Evolutionary conservation across 352 stramenopile species (phyloP).

Genomic region (Phytophthora pinifolia): DNA sequence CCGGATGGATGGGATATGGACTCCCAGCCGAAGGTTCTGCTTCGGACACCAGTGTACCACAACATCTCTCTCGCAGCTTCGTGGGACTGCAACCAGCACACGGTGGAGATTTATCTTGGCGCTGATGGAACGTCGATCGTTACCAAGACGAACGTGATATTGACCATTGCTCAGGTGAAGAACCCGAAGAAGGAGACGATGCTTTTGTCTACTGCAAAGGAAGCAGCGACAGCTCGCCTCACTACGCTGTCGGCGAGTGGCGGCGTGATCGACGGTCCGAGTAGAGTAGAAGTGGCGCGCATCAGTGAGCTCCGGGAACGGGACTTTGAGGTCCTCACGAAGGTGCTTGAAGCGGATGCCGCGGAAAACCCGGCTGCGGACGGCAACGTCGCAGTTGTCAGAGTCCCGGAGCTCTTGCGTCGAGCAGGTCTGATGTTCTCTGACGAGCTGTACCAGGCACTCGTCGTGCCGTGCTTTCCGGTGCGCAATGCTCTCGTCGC

Average conservation of each 20-base stretch:
- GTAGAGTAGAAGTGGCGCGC: constrained; percentile 49
- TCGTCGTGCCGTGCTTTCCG: constrained; percentile 39
- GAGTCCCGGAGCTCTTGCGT: constrained; percentile 38
- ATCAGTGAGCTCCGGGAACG: constrained; percentile 65
- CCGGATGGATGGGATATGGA: constrained; percentile 65
- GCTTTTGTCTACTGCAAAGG: constrained; percentile 7
- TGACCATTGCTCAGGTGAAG: constrained; percentile 48
- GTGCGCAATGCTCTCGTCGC: constrained; percentile 9
- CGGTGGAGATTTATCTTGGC: constrained; percentile 52
- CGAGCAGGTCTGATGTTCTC: constrained; percentile 34
- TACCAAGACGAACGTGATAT: constrained; percentile 36
- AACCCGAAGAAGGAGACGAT: constrained; percentile 56
- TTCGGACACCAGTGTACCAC: constrained; percentile 36
- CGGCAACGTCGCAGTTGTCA: constrained; percentile 24
- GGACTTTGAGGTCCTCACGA: constrained; percentile 49
- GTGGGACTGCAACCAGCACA: constrained; percentile 54
- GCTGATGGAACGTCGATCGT: constrained; percentile 22
- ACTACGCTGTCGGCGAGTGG: constrained; percentile 52
- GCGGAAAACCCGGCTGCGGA: constrained; percentile 7
- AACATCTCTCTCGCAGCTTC: constrained; percentile 30
- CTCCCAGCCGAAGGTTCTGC: constrained; percentile 35
- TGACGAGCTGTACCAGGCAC: constrained; percentile 37
- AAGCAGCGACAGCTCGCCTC: constrained; percentile 29
- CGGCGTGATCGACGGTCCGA: constrained; percentile 64
- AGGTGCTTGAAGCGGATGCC: constrained; percentile 29